phyloP scores from a whole-genome alignment of 2,329 filamentous ascomycete species.

The Venturiaceae sp. region DNA sequence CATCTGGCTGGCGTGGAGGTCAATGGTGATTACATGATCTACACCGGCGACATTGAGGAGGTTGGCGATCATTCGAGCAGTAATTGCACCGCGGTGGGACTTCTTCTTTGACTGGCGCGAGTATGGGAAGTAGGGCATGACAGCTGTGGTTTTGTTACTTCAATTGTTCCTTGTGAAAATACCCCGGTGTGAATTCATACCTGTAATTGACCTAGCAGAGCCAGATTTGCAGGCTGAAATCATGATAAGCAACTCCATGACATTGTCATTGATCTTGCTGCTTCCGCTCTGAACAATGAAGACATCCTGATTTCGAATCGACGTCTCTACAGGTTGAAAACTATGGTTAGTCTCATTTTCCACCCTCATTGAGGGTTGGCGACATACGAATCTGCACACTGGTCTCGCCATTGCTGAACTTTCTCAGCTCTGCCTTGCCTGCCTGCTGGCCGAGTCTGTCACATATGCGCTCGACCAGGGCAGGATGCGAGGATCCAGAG shows the following conservation, averaged over 20 bases:
- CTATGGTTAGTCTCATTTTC: neutral
- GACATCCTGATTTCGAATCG: slow-evolving; percentile 94
- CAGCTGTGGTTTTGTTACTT: slow-evolving; percentile 43
- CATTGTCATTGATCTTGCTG: slow-evolving; percentile 91
- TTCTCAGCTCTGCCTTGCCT: slow-evolving; percentile 50
- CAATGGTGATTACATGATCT: slow-evolving; percentile 94
- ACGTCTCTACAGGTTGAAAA: slow-evolving; percentile 32
- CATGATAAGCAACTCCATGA: slow-evolving; percentile 99
- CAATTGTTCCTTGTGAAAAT: neutral
- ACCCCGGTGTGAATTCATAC: slow-evolving; percentile 40
- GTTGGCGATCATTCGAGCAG: slow-evolving; percentile 94
- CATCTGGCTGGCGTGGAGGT: slow-evolving; percentile 90
- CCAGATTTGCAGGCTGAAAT: slow-evolving; percentile 97
- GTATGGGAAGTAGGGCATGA: slow-evolving; percentile 96
- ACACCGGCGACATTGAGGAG: slow-evolving; percentile 87
- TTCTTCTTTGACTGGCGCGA: slow-evolving; percentile 99
- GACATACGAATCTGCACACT: slow-evolving; percentile 53
- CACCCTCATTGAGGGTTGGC: neutral
- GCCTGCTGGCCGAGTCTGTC: slow-evolving; percentile 53
- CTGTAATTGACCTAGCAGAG: slow-evolving; percentile 92
- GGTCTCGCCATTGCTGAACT: slow-evolving; percentile 63
- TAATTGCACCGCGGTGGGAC: slow-evolving; percentile 90
- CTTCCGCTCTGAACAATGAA: slow-evolving; percentile 98
- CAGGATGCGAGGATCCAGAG: slow-evolving; percentile 55
- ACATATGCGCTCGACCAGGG: slow-evolving; percentile 55